These are phyloP conservation scores for Teratosphaeria gauchensis DNA, from an alignment of 2,329 filamentous ascomycete genomes.

Conservation along the genomic window DNA sequence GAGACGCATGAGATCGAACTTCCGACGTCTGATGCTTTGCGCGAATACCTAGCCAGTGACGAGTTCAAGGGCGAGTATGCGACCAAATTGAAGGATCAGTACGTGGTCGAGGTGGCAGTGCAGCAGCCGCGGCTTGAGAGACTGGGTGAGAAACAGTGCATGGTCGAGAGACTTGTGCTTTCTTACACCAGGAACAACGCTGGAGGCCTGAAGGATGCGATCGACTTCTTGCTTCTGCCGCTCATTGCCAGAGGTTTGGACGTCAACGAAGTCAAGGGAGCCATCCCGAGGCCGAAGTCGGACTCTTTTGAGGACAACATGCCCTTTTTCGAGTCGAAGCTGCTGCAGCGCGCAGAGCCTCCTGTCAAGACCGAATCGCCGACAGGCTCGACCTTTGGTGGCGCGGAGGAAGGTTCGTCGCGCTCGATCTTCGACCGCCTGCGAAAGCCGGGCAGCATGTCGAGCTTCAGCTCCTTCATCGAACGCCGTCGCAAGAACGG, in stretches of 20 bases:
- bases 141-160: constrained; percentile 31
- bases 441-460: constrained; percentile 88
- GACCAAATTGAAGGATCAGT: constrained; percentile 77
- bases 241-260: constrained; percentile 87
- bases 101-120: constrained; percentile 79
- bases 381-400: constrained; percentile 66
- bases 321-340: constrained; percentile 93
- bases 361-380: constrained; percentile 74
- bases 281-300: constrained; percentile 96
- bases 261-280: constrained; percentile 74
- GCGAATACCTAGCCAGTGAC: constrained; percentile 70
- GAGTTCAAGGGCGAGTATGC: constrained; percentile 74
- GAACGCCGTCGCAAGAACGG: constrained; percentile 91
- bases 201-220: constrained; percentile 86
- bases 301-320: constrained; percentile 97
- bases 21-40: constrained; percentile 62
- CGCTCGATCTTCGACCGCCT: constrained; percentile 84
- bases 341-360: constrained; percentile 83
- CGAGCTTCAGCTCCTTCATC: constrained; percentile 90
- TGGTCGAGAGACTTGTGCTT: constrained; percentile 38
- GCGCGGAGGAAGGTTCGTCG: constrained; percentile 63
- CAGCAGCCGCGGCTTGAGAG: constrained; percentile 40
- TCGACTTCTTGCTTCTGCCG: constrained; percentile 82
- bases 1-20: constrained; percentile 89
- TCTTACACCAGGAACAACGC: constrained; percentile 93